phyloP scores from a whole-genome alignment of 108 stramenopile genomes.

The Skeletonema marinoi region DNA sequence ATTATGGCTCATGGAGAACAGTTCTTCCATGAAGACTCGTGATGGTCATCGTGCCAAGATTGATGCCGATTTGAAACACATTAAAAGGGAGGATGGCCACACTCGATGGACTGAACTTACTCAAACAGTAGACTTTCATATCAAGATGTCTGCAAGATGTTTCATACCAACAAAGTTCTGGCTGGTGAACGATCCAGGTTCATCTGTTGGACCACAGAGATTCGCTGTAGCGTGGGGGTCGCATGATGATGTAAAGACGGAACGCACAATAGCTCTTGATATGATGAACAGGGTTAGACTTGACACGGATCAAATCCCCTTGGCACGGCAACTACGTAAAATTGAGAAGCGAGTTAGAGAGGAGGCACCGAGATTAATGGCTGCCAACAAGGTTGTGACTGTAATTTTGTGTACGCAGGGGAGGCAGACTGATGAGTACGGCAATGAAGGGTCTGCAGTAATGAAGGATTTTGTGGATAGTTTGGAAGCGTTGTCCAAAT shows the following conservation, averaged over 20 bases:
- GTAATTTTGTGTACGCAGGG: conserved; percentile 63
- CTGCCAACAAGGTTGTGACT: conserved; percentile 36
- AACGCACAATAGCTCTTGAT: background rate
- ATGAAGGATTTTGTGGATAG: conserved; percentile 36
- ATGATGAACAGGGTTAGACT: conserved; percentile 4
- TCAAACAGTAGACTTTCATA: conserved; percentile 18
- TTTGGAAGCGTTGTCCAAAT: conserved; percentile 53
- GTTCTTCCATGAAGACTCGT: conserved; percentile 14
- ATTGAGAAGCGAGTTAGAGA: conserved; percentile 5
- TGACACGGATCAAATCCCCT: conserved; percentile 5
- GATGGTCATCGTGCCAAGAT: conserved; percentile 19
- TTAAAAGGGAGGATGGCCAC: background rate
- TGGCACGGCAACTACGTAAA: conserved; percentile 3
- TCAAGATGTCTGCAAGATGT: conserved; percentile 16
- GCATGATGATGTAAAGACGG: background rate
- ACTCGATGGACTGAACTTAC: conserved; percentile 33
- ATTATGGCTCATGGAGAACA: conserved; percentile 44
- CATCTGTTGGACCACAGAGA: no score
- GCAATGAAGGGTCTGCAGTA: conserved; percentile 22
- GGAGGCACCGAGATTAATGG: conserved; percentile 10
- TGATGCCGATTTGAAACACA: background rate
- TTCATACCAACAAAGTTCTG: conserved; percentile 30
- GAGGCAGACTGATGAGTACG: conserved; percentile 42
- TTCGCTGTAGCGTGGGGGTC: no score
- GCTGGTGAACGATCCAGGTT: background rate